These are phyloP conservation scores for Alnus rubra DNA, from an alignment of 306 rosid genomes.

Conservation along the genomic window DNA sequence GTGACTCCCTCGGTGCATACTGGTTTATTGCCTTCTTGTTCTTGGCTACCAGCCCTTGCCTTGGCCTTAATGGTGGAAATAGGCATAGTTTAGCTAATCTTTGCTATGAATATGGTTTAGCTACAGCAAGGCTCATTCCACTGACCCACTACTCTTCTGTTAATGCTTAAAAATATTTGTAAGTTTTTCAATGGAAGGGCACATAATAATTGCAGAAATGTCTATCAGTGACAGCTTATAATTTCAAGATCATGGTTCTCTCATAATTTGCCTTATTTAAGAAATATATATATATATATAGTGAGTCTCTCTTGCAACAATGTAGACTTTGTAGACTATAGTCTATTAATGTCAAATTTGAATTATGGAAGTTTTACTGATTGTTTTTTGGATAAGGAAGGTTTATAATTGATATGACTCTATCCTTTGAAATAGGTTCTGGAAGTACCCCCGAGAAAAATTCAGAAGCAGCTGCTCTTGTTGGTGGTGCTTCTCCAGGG, in stretches of 20 bases:
- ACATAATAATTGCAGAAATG: neutral
- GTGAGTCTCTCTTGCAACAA: neutral
- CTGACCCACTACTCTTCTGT: neutral
- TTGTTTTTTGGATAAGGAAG: neutral
- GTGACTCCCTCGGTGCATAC: too few species aligned
- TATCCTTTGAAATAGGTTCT: slow-evolving; percentile 33
- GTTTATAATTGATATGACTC: neutral
- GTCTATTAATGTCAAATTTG: neutral
- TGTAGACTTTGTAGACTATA: neutral
- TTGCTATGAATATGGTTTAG: neutral
- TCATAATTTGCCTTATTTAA: neutral
- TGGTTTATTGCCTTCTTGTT: too few species aligned
- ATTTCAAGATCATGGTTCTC: neutral
- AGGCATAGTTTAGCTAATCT: neutral
- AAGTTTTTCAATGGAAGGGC: neutral
- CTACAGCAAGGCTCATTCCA: neutral
- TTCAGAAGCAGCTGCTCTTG: slow-evolving; percentile 33
- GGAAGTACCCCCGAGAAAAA: slow-evolving; percentile 44
- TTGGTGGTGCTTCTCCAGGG: slow-evolving; percentile 39
- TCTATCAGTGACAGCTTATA: neutral
- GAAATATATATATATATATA: too few species aligned
- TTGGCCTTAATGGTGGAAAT: neutral
- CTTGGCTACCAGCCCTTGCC: too few species aligned
- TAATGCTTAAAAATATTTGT: neutral
- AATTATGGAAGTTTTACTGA: neutral